Evolutionary conservation across 176 grass and related monocot species (phyloP), one percentile per base, ranked within the genome.

Genomic region (Triticum dicoccoides): DNA sequence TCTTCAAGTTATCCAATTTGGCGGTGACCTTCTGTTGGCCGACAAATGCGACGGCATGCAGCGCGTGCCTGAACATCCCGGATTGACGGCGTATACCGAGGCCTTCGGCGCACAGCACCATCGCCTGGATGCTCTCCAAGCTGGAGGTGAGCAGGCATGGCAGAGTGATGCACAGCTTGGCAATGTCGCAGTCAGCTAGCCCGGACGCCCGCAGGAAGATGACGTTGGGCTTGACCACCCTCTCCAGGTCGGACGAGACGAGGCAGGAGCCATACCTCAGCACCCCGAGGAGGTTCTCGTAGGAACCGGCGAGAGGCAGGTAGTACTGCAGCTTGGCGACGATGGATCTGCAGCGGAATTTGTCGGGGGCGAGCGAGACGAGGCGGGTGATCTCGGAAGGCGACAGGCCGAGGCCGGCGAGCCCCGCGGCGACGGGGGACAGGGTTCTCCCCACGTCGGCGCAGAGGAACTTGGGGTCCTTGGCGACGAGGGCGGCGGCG

Each of bases 381-480:
- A 88, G 42, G 18, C 38, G 78, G 33, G 27, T 4, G 32, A 86
- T 45, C 38, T 90, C 49, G 9, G 47, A 35, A 2, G 9, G 14
- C 3, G 78, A 72, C 14, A 90, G 75, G 39, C 78, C 84, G 18
- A 77, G 18, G 5, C 70, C 45, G 3, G 10, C 33, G 17, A 90
- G 61, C 13, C 33, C 72, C 17, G 42, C 12, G 65, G 82, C 11
- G 27, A 45, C 62, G n/a, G 89, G 84, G 33, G 30, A 42, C 9
- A 91, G 81, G 67, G 77, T 88, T 42, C 75, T 80, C 23, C 72
- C 68, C 32, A 78, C 86, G n/a, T 27, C 41, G 67, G 73, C 64
- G 76, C 49, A 30, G 35, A 92, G 62, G 38, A 82, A 12, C 10
- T 6, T 3, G 18, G 90, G 83, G 27, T 68, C 23, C 29, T 49